Conservation (phyloP, 163 green algal genomes). For the Volvox carteri region DNA sequence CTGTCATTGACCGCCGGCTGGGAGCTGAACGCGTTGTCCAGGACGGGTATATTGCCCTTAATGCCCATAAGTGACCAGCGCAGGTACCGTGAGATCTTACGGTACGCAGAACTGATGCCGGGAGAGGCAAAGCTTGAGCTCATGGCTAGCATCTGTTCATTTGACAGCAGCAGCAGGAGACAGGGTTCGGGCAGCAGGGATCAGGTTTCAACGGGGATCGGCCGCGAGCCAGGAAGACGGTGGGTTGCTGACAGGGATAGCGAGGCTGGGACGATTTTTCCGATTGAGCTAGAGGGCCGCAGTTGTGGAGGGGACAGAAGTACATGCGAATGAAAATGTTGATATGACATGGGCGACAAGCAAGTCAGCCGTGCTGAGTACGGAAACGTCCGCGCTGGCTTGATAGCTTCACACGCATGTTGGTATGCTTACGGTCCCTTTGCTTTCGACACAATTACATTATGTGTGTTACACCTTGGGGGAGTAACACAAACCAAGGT, state of each 20-base stretch:
- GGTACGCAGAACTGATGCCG: constrained; percentile 24
- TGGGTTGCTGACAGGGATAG: not conserved
- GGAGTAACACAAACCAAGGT: no score
- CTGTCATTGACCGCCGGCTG: not conserved
- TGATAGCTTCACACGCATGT: no score
- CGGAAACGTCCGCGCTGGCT: no score
- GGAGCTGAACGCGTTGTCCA: constrained; percentile 22
- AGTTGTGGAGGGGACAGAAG: not conserved
- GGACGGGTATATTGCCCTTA: constrained; percentile 34
- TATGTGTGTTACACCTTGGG: no score
- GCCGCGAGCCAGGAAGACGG: not conserved
- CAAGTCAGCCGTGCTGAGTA: no score
- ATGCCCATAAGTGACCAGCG: constrained; percentile 39
- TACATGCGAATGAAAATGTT: not conserved
- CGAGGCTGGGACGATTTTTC: not conserved
- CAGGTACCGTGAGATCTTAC: constrained; percentile 3
- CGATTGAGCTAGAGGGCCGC: not conserved
- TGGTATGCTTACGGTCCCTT: no score
- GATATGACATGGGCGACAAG: no score
- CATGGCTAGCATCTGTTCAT: constrained; percentile 51
- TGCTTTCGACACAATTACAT: no score
- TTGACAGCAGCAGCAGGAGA: not conserved
- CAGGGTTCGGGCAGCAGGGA: not conserved
- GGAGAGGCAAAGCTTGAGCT: constrained; percentile 40
- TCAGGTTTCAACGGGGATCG: no score